A percentile compares a stretch with the other conserved stretches of the same genome.
Conservation (phyloP, 257 asterid species). For the Capsicum rhomboideum region DNA sequence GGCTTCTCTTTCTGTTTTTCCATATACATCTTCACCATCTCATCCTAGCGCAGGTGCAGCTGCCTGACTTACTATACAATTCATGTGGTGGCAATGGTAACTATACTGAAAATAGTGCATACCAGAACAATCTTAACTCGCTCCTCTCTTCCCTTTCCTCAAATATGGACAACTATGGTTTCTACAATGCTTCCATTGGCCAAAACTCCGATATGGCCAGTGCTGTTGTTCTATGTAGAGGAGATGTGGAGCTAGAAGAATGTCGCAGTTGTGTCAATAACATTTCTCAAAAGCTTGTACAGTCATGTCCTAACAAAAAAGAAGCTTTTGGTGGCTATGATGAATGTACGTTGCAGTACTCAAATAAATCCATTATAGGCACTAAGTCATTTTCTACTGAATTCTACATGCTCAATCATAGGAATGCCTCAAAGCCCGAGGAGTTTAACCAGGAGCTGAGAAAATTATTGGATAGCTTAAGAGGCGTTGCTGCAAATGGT, state of each 20-base stretch:
- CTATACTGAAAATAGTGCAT: not conserved
- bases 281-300: not conserved
- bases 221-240: constrained; percentile 11
- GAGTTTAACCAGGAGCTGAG: not conserved
- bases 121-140: not conserved
- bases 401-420: not conserved
- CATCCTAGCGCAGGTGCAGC: not conserved
- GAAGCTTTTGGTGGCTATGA: not conserved
- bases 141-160: not conserved
- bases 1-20: not conserved
- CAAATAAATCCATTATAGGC: not conserved
- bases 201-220: not conserved
- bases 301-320: not conserved
- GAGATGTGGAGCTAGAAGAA: not conserved
- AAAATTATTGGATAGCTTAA: not conserved
- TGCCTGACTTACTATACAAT: not conserved
- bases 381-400: too few species aligned
- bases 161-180: not conserved
- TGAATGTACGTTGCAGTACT: not conserved
- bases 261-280: not conserved
- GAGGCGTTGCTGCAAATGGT: not conserved
- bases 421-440: not conserved
- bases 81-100: not conserved
- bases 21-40: not conserved
- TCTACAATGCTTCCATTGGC: not conserved